Base-by-base conservation (phyloP, 192 early-diverging fungal genomes). In the Backusella westeae region DNA sequence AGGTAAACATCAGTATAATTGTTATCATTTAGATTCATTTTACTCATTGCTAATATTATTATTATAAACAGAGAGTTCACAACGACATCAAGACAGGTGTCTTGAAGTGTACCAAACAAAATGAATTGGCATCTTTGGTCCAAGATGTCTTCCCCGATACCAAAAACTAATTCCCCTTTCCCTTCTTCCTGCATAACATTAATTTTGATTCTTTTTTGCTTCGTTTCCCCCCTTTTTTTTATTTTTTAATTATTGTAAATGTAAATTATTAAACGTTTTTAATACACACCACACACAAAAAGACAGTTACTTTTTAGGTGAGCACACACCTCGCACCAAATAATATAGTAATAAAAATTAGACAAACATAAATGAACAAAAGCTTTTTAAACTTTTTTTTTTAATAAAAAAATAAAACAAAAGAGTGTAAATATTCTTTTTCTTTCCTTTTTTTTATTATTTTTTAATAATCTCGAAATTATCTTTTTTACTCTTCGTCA, bases 251-350 rank as follows among this genome's bases (percentile, higher is more conserved):
- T 36, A 19, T 23, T 59, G 46, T 49, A 49, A 49, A 59, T 59
- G 46, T 49, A 49, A 49, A 49, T 49, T 44, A 44, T 44, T 49
- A 66, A 71, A 76, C 68, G 74, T 74, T 56, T 72, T 72, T 73
- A 52, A 32, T 73, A 71, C 14, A 49, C 46, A n/a, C n/a, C 59
- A 10, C 59, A 73, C 21, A 35, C 38, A 59, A 34, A 59, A n/a
- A 7, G 91, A 72, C 91, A 89, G 85, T 96, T 92, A 88, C 98
- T 96, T 82, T 88, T 90, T 84, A 97, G 96, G 75, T 96, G 96
- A 89, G 94, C 91, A 77, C 36, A 34, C 36, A 23, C 29, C 34
- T 17, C 36, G 39, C 23, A 69, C 38, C 44, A 67, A n/a, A 49
- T 12, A 39, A 19, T 23, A 34, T 23, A 34, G 17, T 38, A 38